These are phyloP conservation scores for Russula sp. DNA, from an alignment of 768 basidiomycete species.

Conservation along the genomic window DNA sequence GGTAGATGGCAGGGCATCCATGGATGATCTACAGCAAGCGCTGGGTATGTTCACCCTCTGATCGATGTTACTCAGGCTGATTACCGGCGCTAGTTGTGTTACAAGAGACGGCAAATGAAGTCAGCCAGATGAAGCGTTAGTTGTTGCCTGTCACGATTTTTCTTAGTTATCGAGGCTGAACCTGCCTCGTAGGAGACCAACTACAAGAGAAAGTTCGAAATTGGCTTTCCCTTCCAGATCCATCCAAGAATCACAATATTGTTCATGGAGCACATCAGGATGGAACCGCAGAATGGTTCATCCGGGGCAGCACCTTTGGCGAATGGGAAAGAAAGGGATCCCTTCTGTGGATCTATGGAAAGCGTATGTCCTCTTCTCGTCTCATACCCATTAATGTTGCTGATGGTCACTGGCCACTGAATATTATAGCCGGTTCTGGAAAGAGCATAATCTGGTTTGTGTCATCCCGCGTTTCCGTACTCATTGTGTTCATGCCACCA, in stretches of 20 bases:
- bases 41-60: not conserved
- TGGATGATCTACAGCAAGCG: not conserved
- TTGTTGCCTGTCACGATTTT: not conserved
- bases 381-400: too few relatives aligned
- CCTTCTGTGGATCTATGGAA: too few relatives aligned
- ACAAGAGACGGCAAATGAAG: not conserved
- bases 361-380: too few relatives aligned
- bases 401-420: too few relatives aligned
- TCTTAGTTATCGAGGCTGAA: not conserved
- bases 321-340: too few relatives aligned
- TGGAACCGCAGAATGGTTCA: slow-evolving; percentile 4
- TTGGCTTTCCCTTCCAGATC: slow-evolving; percentile 3
- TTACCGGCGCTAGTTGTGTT: not conserved
- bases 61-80: not conserved
- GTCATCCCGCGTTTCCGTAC: too few relatives aligned
- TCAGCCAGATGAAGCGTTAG: slow-evolving; percentile 9
- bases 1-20: not conserved
- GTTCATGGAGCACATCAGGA: not conserved
- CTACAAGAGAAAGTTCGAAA: not conserved
- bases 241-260: not conserved
- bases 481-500: too few relatives aligned
- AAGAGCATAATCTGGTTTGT: too few relatives aligned
- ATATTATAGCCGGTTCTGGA: too few relatives aligned
- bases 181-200: not conserved
- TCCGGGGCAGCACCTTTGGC: not conserved